phyloP scores from a whole-genome alignment of 2,329 filamentous ascomycete species.

The Aureobasidium subglaciale region DNA sequence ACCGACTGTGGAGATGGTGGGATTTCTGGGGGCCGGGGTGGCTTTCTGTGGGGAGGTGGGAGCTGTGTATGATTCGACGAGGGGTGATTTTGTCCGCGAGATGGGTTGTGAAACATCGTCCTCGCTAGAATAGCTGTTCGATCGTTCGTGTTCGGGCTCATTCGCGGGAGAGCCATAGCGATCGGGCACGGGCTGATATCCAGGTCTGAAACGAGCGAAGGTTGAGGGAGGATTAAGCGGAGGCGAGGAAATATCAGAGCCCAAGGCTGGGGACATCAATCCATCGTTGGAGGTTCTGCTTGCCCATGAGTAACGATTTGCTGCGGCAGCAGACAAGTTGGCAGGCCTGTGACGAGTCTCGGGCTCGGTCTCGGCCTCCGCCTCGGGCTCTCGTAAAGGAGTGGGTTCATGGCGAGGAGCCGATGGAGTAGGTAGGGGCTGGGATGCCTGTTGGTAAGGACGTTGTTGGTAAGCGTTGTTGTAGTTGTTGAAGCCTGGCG shows the following conservation, averaged over 20 bases:
- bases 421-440: slow-evolving; percentile 24
- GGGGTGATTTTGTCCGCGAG: neutral
- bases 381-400: neutral
- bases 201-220: slow-evolving; percentile 15
- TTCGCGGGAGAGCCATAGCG: slow-evolving; percentile 16
- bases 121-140: slow-evolving; percentile 13
- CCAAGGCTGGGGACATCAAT: slow-evolving; percentile 19
- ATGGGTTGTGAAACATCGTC: slow-evolving; percentile 1
- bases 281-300: slow-evolving; percentile 27
- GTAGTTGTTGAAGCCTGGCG: slow-evolving; percentile 6
- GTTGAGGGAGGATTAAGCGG: slow-evolving; percentile 12
- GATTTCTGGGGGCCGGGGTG: neutral
- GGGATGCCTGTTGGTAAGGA: slow-evolving; percentile 6
- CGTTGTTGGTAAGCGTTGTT: neutral
- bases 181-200: slow-evolving; percentile 17
- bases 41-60: neutral
- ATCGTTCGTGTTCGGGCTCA: slow-evolving; percentile 14
- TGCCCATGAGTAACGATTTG: slow-evolving; percentile 28
- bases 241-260: slow-evolving; percentile 12
- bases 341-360: slow-evolving; percentile 1
- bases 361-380: neutral
- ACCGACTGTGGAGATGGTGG: neutral
- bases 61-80: neutral
- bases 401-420: neutral
- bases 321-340: slow-evolving; percentile 12